Base-by-base conservation (phyloP, 1,139 yeast genomes). In the Saccharomycopsis hybrid region DNA sequence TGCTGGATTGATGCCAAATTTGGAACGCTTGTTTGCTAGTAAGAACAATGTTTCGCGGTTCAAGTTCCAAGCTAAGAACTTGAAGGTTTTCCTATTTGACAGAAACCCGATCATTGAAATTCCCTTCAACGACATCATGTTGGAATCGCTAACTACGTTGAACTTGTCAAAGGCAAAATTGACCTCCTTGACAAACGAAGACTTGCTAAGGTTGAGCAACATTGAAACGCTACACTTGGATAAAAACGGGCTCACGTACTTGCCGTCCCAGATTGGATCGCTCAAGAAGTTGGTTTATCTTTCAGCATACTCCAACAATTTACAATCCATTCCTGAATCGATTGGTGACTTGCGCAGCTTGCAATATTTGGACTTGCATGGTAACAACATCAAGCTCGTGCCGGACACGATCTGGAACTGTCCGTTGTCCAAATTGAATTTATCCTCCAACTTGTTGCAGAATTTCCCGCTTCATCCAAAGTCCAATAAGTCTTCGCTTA, bases 41-140 rank as follows among this genome's bases (percentile, higher is more conserved):
- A 87, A 88, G 63, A 90, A 92, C 62, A 75, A 77, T 51, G 82
- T 90, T 24, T 79, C 94, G 0, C 76, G 80, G 13, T 84, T 88
- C 62, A 77, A 78, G 53, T 85, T 82, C 59, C 69, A 73, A 48
- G 74, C 85, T 62, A 76, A 76, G 38, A 75, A 74, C 47, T 69
- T 87, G 56, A 74, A 85, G 57, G 69, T 73, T 5, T 62, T 74
- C 55, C 73, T 77, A 62, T 64, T 80, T 56, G 86, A 82, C 62
- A 75, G 84, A 61, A 89, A 88, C 61, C 96, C 97, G 8, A 78
- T 89, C 46, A 87, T 96, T 2, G 82, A 83, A 57, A 74, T 86
- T 55, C 77, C 77, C 40, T 80, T 85, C 58, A 78, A 79, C 54
- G 77, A 78, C 30, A 69, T 72, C 44, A 71, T 76, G 41, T 74